Evolutionary conservation across 2,329 filamentous ascomycete species (phyloP), one percentile per base, ranked within the genome.

Genomic region (Botrytis fragariae): DNA sequence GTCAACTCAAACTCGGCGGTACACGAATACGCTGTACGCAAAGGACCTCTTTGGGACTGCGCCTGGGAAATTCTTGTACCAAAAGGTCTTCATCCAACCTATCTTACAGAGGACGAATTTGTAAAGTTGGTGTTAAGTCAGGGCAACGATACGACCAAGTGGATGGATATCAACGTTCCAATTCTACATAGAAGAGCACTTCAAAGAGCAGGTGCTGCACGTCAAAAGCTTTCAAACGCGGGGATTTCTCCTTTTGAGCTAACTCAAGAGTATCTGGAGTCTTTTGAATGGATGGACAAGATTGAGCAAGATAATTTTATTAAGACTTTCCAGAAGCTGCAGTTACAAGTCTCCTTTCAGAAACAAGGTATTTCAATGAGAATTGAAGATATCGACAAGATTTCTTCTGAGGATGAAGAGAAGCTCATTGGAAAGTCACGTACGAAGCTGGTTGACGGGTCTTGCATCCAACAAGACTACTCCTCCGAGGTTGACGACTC

Each of bases 211-310:
- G 48, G 63, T 5, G 45, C 37, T 51, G 74, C 72, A 67, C 64
- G 74, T 8, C 51, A 71, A 25, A 73, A 64, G n/a, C 65, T 76
- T 16, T 25, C 64, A 25, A 35, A 51, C 4, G 72, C 74, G 29
- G 75, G 75, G 16, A 75, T 76, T 22, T 73, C 75, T 45, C 75
- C 74, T 37, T 70, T 72, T 16, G 72, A 75, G 39, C 29, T 76
- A 45, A 71, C 59, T 7, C 54, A 71, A 48, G 45, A 61, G 60
- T 72, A 72, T 29, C 39, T 76, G 12, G 68, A 75, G 20, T 63
- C 60, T 9, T 75, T 75, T 70, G 75, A 76, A 48, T 75, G 73
- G 61, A 76, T 76, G 75, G 68, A 73, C 59, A 65, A 74, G 35
- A 45, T 65, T 59, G 74, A 76, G 61, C 75, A 75, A 69, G 63